Evolutionary conservation across 1,284 basidiomycete species (phyloP).

Genomic region (Leucoagaricus sp.): DNA sequence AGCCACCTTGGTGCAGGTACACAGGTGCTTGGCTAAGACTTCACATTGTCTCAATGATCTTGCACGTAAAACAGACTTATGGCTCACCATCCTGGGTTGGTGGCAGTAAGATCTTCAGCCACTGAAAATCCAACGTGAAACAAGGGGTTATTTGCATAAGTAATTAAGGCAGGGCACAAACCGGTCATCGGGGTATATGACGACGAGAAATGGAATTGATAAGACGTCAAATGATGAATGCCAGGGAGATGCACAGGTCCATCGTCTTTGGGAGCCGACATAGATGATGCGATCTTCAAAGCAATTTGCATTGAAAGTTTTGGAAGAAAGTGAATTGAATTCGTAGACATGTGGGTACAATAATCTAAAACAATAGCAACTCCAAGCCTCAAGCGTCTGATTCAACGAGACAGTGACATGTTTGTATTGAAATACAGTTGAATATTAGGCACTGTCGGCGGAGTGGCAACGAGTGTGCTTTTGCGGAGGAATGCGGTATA

Average conservation of each 20-base stretch:
- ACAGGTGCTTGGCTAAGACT: neutral
- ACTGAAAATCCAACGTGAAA: neutral
- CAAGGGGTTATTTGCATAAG: neutral
- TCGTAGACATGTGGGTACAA: too few relatives aligned
- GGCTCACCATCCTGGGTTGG: too few relatives aligned
- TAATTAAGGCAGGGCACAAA: neutral
- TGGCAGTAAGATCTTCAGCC: neutral
- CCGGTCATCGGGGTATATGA: slow-evolving; percentile 6
- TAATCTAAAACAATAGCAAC: too few relatives aligned
- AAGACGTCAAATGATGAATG: neutral
- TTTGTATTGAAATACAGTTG: neutral
- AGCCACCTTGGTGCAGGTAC: neutral
- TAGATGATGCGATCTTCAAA: too few relatives aligned
- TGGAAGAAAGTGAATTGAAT: neutral
- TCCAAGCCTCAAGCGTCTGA: too few relatives aligned
- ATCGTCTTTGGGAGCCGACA: neutral
- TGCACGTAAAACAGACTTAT: too few relatives aligned
- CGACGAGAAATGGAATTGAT: slow-evolving; percentile 1
- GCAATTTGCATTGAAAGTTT: neutral
- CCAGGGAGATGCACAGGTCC: slow-evolving; percentile 2
- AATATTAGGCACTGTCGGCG: neutral
- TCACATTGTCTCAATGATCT: neutral
- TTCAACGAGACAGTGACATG: too few relatives aligned
- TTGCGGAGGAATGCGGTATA: neutral
- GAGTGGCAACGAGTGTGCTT: neutral